phyloP scores from a whole-genome alignment of 495 filamentous ascomycete species.

The Sphaerosporella brunnea region DNA sequence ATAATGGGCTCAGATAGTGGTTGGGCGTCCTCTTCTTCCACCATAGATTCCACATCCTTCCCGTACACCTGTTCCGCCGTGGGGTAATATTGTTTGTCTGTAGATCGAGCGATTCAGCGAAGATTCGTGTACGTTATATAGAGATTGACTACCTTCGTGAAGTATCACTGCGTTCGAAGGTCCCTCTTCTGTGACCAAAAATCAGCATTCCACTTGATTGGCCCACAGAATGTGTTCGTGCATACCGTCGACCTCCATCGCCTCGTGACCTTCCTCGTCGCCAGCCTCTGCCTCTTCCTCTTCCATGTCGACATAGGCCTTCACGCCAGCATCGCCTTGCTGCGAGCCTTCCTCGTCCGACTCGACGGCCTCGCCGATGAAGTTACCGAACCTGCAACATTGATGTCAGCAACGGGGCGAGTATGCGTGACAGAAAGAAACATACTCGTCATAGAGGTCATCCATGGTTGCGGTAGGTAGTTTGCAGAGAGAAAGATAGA shows the following conservation, averaged over 20 bases:
- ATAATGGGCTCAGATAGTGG: slow-evolving; percentile 83
- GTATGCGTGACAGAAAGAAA: slow-evolving; percentile 2
- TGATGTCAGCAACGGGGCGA: slow-evolving; percentile 13
- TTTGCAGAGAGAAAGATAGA: background rate
- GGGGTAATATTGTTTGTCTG: slow-evolving; percentile 96
- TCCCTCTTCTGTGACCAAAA: slow-evolving; percentile 42
- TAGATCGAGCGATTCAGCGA: too few relatives aligned
- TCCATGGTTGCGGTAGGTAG: slow-evolving; percentile 54
- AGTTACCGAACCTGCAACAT: slow-evolving; percentile 69
- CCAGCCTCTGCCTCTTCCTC: slow-evolving; percentile 46
- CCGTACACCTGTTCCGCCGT: slow-evolving; percentile 92
- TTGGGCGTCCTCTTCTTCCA: slow-evolving; percentile 94
- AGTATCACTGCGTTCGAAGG: slow-evolving; percentile 91
- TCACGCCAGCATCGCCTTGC: slow-evolving; percentile 44
- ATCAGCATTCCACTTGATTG: slow-evolving; percentile 14
- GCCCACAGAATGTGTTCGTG: too few relatives aligned
- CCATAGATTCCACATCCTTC: slow-evolving; percentile 79
- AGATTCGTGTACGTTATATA: too few relatives aligned
- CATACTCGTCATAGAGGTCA: slow-evolving; percentile 70
- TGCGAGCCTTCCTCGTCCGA: slow-evolving; percentile 66
- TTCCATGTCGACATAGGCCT: slow-evolving; percentile 67
- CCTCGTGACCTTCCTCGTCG: slow-evolving; percentile 53
- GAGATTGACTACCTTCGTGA: slow-evolving; percentile 44
- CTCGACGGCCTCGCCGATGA: slow-evolving; percentile 78
- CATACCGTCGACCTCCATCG: slow-evolving; percentile 86